These are phyloP conservation scores for Cordyceps javanica DNA, from an alignment of 2,329 filamentous ascomycete genomes.

Conservation along the genomic window DNA sequence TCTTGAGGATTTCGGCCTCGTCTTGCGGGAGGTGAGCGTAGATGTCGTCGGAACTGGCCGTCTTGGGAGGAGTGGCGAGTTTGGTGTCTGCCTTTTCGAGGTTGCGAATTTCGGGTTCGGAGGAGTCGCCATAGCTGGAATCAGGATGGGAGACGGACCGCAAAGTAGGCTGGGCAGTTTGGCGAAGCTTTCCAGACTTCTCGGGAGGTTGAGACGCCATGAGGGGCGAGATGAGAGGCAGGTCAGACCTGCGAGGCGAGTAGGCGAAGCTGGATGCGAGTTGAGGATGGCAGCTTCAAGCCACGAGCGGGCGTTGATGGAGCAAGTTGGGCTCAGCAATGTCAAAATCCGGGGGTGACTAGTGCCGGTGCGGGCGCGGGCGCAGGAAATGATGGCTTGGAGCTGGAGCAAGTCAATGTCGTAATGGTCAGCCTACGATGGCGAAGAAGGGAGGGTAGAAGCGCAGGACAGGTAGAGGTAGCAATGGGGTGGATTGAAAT, in stretches of 20 bases:
- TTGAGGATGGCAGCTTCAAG: not conserved
- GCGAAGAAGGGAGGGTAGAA: not conserved
- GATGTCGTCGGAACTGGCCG: conserved; percentile 42
- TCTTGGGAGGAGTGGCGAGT: conserved; percentile 25
- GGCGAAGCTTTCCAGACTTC: conserved; percentile 9
- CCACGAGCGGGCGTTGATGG: not conserved
- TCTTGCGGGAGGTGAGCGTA: conserved; percentile 57
- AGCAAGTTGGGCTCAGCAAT: not conserved
- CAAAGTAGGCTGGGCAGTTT: conserved; percentile 14
- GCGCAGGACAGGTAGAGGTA: not conserved
- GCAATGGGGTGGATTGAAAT: not conserved
- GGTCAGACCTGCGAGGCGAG: conserved; percentile 1
- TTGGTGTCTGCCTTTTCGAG: conserved; percentile 40
- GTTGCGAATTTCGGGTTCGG: conserved; percentile 19
- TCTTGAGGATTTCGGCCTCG: conserved; percentile 61
- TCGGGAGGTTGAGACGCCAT: conserved; percentile 15
- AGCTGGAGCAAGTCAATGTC: not conserved
- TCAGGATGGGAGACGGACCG: conserved; percentile 20
- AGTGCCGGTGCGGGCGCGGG: not conserved
- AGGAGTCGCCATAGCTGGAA: conserved; percentile 32
- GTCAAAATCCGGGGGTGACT: not conserved
- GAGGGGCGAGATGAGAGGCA: not conserved
- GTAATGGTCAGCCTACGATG: not conserved
- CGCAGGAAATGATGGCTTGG: not conserved
- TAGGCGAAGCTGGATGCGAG: not conserved